phyloP scores from a whole-genome alignment of 768 basidiomycete genomes.

The Mycena galopus region DNA sequence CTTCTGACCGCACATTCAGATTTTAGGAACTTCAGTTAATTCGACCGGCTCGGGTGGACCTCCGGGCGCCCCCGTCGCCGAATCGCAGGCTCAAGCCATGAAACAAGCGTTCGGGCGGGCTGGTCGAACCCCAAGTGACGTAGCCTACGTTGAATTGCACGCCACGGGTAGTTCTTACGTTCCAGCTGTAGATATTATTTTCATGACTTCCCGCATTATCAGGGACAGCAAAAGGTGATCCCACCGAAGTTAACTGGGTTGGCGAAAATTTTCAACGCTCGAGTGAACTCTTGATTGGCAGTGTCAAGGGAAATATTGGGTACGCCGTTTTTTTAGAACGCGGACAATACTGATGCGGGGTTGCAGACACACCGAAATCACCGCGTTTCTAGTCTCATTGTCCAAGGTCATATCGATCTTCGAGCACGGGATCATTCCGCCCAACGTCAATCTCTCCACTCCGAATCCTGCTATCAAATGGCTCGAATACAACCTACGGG shows the following conservation, averaged over 20 bases:
- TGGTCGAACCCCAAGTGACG: conserved; percentile 50
- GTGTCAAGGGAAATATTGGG: conserved; percentile 64
- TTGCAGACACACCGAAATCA: conserved; percentile 54
- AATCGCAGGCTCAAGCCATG: conserved; percentile 55
- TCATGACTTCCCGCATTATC: not conserved
- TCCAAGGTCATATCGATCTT: conserved; percentile 59
- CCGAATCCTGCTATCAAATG: conserved; percentile 56
- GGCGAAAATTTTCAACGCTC: conserved; percentile 51
- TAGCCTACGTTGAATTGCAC: conserved; percentile 65
- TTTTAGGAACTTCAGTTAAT: conserved; percentile 56
- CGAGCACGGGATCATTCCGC: conserved; percentile 51
- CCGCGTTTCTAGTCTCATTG: conserved; percentile 59
- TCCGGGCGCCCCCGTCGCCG: conserved; percentile 54
- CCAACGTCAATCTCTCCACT: conserved; percentile 51
- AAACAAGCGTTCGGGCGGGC: conserved; percentile 49
- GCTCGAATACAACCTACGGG: conserved; percentile 52
- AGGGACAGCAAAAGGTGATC: conserved; percentile 61
- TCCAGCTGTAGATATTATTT: not conserved
- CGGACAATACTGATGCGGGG: not conserved
- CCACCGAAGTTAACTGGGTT: conserved; percentile 65
- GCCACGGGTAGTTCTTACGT: conserved; percentile 53
- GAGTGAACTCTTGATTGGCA: conserved; percentile 55
- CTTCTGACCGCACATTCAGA: conserved; percentile 42
- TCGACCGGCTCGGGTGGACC: conserved; percentile 52
- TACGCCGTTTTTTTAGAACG: conserved; percentile 25